Conservation (phyloP, 768 basidiomycete species). For the Boletus vinaceobasis region DNA sequence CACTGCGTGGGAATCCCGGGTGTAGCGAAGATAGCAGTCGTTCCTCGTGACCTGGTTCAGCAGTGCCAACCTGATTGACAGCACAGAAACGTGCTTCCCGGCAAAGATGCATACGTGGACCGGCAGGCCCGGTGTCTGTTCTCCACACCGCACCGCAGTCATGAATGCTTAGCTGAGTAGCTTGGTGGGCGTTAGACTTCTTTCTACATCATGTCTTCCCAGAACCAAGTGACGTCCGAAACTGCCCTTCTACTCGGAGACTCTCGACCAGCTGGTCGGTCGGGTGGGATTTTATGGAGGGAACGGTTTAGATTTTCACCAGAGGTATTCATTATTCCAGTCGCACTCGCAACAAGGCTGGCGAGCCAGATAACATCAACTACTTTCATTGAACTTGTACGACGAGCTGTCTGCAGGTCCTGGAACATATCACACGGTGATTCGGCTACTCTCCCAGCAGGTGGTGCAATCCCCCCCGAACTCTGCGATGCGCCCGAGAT, state of each 20-base stretch:
- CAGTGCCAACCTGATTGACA: too few species aligned
- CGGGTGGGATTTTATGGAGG: neutral
- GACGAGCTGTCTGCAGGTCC: constrained; percentile 24
- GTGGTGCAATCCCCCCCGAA: constrained; percentile 4
- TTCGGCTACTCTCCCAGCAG: constrained; percentile 4
- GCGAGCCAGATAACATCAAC: constrained; percentile 23
- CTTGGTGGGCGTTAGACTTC: too few species aligned
- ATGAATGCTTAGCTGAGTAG: neutral
- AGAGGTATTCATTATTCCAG: constrained; percentile 24
- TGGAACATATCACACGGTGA: constrained; percentile 18
- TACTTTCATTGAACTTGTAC: constrained; percentile 25
- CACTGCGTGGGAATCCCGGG: too few species aligned
- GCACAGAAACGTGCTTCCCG: too few species aligned
- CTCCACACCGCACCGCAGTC: neutral
- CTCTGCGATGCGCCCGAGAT: constrained; percentile 23
- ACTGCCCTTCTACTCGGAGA: constrained; percentile 8
- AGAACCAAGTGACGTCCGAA: constrained; percentile 5
- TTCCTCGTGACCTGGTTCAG: too few species aligned
- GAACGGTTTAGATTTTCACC: constrained; percentile 6
- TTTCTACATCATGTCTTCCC: constrained; percentile 7
- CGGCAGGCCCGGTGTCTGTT: neutral
- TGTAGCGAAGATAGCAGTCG: too few species aligned
- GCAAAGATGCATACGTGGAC: neutral
- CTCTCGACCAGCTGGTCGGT: neutral
- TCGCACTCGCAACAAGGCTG: constrained; percentile 22